Percentiles rank a stretch among this genome's conserved stretches.
These are phyloP conservation scores for Myotisia sp. DNA, from an alignment of 2,329 filamentous ascomycete genomes.

Conservation along the genomic window DNA sequence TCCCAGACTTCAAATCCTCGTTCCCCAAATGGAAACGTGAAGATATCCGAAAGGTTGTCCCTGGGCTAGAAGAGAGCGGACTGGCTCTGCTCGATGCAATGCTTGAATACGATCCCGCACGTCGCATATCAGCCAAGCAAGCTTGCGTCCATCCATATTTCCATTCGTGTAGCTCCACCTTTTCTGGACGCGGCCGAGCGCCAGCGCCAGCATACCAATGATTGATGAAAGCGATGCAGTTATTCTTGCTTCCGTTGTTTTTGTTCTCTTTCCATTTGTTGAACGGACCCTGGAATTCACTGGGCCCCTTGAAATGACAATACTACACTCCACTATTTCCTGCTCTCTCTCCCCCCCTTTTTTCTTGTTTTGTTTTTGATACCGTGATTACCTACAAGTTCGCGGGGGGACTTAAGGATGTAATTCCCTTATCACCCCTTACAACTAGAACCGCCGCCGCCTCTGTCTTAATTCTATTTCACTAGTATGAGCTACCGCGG, in stretches of 20 bases:
- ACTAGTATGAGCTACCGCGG: no score
- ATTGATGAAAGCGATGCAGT: constrained; percentile 11
- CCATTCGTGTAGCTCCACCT: constrained; percentile 35
- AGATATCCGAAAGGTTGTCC: constrained; percentile 50
- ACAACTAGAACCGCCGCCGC: neutral
- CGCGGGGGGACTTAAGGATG: no score
- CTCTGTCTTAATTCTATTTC: no score
- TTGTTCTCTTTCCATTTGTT: constrained; percentile 17
- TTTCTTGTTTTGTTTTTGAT: neutral
- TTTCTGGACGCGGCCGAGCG: constrained; percentile 29
- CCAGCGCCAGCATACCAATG: constrained; percentile 25
- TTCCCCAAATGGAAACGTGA: constrained; percentile 85
- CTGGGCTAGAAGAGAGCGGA: constrained; percentile 52
- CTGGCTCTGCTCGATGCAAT: constrained; percentile 45
- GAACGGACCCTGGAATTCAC: no score
- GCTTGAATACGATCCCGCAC: constrained; percentile 75
- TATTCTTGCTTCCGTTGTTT: constrained; percentile 9
- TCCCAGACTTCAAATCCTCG: constrained; percentile 82
- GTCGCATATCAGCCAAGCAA: constrained; percentile 78
- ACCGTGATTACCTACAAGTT: no score
- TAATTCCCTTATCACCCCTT: no score
- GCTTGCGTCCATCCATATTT: constrained; percentile 78
- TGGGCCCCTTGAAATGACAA: no score
- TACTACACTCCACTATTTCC: neutral
- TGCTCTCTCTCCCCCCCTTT: neutral